A percentile compares a stretch with the other conserved stretches of the same genome.
These are phyloP conservation scores for Blastocystis sp. DNA, from an alignment of 352 stramenopile species.

Conservation along the genomic window DNA sequence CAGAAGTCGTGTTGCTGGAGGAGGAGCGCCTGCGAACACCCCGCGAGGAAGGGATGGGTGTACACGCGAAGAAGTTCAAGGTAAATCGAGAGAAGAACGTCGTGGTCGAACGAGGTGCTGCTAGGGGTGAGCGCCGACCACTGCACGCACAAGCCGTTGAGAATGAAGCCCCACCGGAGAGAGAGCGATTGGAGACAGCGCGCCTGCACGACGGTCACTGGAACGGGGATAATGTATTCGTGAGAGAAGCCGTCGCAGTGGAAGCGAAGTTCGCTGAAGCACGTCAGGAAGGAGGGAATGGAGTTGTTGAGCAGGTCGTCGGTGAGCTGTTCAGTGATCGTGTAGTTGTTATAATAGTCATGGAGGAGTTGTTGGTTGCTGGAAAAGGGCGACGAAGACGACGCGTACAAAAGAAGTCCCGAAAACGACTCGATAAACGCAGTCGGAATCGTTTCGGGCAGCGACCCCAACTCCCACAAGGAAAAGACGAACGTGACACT, in stretches of 20 bases:
- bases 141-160: not conserved
- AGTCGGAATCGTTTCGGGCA: not conserved
- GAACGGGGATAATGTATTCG: not conserved
- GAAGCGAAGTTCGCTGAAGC: not conserved
- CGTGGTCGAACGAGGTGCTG: not conserved
- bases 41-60: constrained; percentile 43
- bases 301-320: not conserved
- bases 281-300: not conserved
- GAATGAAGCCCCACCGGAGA: constrained; percentile 30
- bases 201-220: constrained; percentile 8
- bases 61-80: constrained; percentile 53
- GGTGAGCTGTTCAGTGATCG: not conserved
- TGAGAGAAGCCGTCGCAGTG: not conserved
- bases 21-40: not conserved
- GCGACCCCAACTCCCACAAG: not conserved
- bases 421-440: not conserved
- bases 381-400: not conserved
- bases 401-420: not conserved
- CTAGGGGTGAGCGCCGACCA: not conserved
- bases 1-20: not conserved
- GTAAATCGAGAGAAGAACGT: constrained; percentile 21
- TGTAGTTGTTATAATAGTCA: constrained; percentile 27
- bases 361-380: not conserved
- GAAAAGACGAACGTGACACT: constrained; percentile 13
- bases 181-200: constrained; percentile 12